Evolutionary conservation across 345 rosid genomes (phyloP).

Genomic region (Viola odorata): DNA sequence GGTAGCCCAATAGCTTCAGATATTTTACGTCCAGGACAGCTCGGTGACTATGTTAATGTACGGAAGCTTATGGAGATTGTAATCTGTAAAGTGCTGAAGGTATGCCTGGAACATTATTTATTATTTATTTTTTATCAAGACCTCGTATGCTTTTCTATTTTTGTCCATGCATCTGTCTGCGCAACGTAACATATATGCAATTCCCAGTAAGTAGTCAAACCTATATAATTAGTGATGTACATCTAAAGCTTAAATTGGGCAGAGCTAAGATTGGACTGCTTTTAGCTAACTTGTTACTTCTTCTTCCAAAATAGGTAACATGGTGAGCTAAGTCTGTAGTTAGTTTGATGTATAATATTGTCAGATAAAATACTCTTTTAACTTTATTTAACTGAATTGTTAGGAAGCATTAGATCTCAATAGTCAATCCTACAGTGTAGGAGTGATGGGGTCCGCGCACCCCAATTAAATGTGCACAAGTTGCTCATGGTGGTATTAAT

Average conservation of each 20-base stretch:
- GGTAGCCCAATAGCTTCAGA: constrained; percentile 95
- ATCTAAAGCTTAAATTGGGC: no score
- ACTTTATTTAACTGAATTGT: neutral
- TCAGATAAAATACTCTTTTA: neutral
- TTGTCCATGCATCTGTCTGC: no score
- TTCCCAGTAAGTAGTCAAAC: no score
- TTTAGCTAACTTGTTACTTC: no score
- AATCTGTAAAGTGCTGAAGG: constrained; percentile 92
- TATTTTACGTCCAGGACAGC: constrained; percentile 89
- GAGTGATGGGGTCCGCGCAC: no score
- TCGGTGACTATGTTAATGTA: constrained; percentile 81
- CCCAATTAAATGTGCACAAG: neutral
- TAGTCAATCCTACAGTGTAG: neutral
- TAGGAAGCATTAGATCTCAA: neutral
- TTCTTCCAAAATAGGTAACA: no score
- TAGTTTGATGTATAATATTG: no score
- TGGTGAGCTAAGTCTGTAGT: no score
- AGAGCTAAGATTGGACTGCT: no score
- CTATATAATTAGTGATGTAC: no score
- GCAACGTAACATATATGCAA: no score
- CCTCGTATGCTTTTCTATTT: no score
- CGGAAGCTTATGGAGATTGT: constrained; percentile 82
- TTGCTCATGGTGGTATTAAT: neutral
- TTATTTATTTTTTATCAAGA: neutral
- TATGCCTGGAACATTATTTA: constrained; percentile 19